Conservation (phyloP, 768 basidiomycete species). For the Psilocybe azurescens region DNA sequence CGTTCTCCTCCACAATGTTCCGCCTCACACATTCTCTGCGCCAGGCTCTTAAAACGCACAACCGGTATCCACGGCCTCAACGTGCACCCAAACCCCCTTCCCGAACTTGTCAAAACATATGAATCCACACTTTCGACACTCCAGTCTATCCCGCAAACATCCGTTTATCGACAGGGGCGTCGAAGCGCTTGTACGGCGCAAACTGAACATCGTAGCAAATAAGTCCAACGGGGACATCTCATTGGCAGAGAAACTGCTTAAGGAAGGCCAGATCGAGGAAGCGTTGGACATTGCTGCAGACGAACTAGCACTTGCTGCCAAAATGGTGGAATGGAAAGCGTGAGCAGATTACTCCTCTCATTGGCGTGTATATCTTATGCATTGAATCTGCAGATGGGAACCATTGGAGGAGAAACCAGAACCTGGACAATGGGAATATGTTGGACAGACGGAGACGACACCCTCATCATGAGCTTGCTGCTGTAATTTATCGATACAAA, state of each 20-base stretch:
- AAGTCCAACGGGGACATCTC: slow-evolving; percentile 68
- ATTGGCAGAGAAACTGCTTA: slow-evolving; percentile 73
- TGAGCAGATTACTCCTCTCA: slow-evolving; percentile 50
- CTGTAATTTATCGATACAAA: slow-evolving; percentile 12
- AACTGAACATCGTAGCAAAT: slow-evolving; percentile 71
- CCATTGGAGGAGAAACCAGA: slow-evolving; percentile 81
- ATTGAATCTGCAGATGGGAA: slow-evolving; percentile 72
- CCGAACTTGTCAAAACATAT: slow-evolving; percentile 77
- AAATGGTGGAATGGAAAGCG: slow-evolving; percentile 97
- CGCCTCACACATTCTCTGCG: slow-evolving; percentile 76
- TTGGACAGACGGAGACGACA: slow-evolving; percentile 60
- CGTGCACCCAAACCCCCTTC: slow-evolving; percentile 86
- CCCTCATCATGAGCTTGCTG: slow-evolving; percentile 36
- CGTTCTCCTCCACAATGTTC: slow-evolving; percentile 57
- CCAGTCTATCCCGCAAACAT: slow-evolving; percentile 73
- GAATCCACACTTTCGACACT: slow-evolving; percentile 75
- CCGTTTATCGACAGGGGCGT: slow-evolving; percentile 89
- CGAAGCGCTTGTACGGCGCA: slow-evolving; percentile 83
- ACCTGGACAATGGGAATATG: slow-evolving; percentile 88
- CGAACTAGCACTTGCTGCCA: slow-evolving; percentile 76
- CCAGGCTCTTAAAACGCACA: slow-evolving; percentile 72
- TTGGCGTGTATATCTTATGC: slow-evolving; percentile 4
- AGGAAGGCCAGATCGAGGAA: slow-evolving; percentile 89
- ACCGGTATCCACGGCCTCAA: slow-evolving; percentile 87
- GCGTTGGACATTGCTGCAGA: slow-evolving; percentile 81